These are phyloP conservation scores for Sporothrix dimorphospora DNA, from an alignment of 2,329 filamentous ascomycete species.

Conservation along the genomic window DNA sequence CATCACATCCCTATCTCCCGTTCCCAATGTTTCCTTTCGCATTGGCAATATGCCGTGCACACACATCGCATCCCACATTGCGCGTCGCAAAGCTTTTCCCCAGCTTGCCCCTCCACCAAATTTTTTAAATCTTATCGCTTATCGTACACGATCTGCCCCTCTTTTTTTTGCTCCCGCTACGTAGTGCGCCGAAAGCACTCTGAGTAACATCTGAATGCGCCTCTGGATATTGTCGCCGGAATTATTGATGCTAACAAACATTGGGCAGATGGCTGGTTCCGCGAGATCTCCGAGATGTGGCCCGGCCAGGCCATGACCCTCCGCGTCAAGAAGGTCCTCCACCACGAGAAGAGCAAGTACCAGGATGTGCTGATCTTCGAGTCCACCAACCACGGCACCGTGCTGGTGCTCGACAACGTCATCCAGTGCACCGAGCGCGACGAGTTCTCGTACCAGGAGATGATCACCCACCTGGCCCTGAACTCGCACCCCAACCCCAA, in stretches of 20 bases:
- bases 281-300: slow-evolving; percentile 99
- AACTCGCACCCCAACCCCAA: slow-evolving; percentile 98
- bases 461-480: slow-evolving; percentile 99
- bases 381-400: slow-evolving; percentile 94
- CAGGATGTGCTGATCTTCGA: slow-evolving; percentile 99
- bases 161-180: slow-evolving; percentile 5
- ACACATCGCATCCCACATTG: slow-evolving; percentile 8
- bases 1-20: not conserved
- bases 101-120: slow-evolving; percentile 20
- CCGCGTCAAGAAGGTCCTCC: slow-evolving; percentile 94
- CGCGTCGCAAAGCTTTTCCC: slow-evolving; percentile 32
- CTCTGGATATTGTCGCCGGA: not conserved
- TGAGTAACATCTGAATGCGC: not conserved
- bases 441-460: slow-evolving; percentile 99
- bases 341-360: slow-evolving; percentile 99
- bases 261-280: slow-evolving; percentile 95
- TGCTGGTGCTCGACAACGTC: slow-evolving; percentile 97
- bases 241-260: not conserved
- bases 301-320: slow-evolving; percentile 98
- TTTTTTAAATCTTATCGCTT: slow-evolving; percentile 31
- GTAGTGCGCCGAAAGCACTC: not conserved
- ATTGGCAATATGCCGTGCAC: not conserved
- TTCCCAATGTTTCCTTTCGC: not conserved
- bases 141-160: slow-evolving; percentile 25
- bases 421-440: slow-evolving; percentile 98